phyloP scores from a whole-genome alignment of 331 rosid genomes.

The Malus hybrid region DNA sequence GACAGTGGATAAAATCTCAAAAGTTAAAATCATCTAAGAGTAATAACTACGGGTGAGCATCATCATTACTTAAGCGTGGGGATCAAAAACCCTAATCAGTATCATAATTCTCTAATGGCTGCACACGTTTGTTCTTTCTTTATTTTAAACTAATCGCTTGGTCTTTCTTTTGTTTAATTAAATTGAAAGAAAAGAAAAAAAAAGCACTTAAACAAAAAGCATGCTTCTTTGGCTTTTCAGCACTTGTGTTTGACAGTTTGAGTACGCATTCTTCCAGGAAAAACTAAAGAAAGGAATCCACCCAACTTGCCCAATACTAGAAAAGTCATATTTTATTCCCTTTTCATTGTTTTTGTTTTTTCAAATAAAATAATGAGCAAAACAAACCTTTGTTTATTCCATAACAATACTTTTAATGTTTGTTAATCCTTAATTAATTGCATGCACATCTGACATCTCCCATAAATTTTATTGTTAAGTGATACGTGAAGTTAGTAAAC shows the following conservation, averaged over 20 bases:
- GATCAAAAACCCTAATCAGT: background rate
- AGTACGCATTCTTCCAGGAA: background rate
- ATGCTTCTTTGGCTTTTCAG: conserved; percentile 6
- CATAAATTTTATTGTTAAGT: no score
- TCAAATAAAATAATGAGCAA: background rate
- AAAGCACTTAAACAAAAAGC: background rate
- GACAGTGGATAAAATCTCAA: no score
- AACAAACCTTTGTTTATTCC: background rate
- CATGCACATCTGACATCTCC: no score
- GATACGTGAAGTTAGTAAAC: no score
- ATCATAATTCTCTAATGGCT: conserved; percentile 6
- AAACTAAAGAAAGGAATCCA: conserved; percentile 1
- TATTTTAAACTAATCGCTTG: background rate
- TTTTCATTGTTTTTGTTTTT: background rate
- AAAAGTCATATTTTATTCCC: conserved; percentile 1
- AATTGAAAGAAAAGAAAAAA: background rate
- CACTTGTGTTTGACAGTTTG: background rate
- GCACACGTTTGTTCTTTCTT: background rate
- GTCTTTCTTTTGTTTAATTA: background rate
- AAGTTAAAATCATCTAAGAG: no score
- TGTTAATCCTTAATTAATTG: no score
- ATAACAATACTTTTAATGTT: no score
- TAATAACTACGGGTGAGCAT: no score
- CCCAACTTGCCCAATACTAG: background rate
- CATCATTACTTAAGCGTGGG: no score